Evolutionary conservation across 768 basidiomycete species (phyloP), one percentile per base, ranked within the genome.

Genomic region (Grammothele lineata): DNA sequence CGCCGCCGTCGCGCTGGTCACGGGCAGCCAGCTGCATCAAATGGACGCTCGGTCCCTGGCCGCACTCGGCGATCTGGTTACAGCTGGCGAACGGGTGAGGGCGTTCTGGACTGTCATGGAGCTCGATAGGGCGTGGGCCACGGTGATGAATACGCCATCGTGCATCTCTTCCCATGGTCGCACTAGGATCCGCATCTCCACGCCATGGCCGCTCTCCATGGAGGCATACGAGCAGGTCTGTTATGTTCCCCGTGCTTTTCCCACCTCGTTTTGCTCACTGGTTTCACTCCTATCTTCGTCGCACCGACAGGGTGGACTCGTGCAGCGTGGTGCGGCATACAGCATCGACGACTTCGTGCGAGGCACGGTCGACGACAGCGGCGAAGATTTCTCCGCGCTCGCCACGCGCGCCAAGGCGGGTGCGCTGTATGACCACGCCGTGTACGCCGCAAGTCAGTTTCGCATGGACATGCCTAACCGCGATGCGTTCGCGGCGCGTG

Each of bases 1-100:
- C 40, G 62, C 63, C 1, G 67, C 67, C 0, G 55, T 61, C 3
- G 58, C 61, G 5, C 60, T 69, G 12, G 55, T 54, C 19, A 53
- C 62, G 19, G 58, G 55, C 24, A 63, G 62, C 36, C 54, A 60
- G 1, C 42, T 65, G n/a, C 57, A 69, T 47, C 54, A 57, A 36
- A 53, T 61, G n/a, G 52, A 43, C 37, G 30, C 49, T 26, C 27
- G 48, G 15, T 15, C 39, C 24, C 24, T 41, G 35, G 26, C 35
- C 15, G 36, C 51, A 38, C n/a, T n/a, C n/a, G 12, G 34, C 5
- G 61, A 64, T 33, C 40, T 53, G 2, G 37, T 60, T 14, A 47
- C 56, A 9, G 54, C 53, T 17, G 61, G 63, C 18, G 63, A 64
- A 38, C 41, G 51, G 12, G 48, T 62, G 5, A 48, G 52, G 24